These are phyloP conservation scores for Talaromyces nanjingensis DNA, from an alignment of 495 filamentous ascomycete genomes.

Conservation along the genomic window DNA sequence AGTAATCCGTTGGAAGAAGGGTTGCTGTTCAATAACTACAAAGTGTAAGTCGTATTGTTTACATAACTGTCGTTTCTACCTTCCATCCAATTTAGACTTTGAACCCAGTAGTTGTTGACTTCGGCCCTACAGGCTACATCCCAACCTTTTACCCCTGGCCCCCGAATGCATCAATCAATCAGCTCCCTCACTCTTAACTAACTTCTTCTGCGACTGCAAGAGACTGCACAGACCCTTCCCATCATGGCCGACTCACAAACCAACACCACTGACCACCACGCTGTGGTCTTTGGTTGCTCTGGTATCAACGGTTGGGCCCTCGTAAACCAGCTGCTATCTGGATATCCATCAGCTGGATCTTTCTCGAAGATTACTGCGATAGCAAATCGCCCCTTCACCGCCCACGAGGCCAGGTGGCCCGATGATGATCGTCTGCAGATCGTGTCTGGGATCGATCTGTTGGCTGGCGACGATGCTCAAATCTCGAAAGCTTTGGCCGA, in stretches of 20 bases:
- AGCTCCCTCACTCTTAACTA: not conserved
- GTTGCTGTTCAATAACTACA: not conserved
- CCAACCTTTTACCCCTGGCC: not conserved
- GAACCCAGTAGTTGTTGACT: not conserved
- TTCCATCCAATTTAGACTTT: not conserved
- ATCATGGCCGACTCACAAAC: not conserved
- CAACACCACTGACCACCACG: constrained; percentile 8
- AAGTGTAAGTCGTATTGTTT: not conserved
- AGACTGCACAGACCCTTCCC: not conserved
- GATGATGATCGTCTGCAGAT: constrained; percentile 31
- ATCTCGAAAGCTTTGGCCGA: constrained; percentile 24
- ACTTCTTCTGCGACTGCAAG: not conserved
- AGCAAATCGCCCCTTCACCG: constrained; percentile 32
- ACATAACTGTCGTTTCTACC: not conserved
- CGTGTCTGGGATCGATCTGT: constrained; percentile 34
- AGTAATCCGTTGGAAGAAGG: not conserved
- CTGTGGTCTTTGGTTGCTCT: constrained; percentile 17
- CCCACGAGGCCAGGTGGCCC: constrained; percentile 34
- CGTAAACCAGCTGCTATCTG: constrained; percentile 32
- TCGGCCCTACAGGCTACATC: not conserved
- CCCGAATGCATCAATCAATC: not conserved
- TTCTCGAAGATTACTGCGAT: constrained; percentile 38
- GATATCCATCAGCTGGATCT: constrained; percentile 29
- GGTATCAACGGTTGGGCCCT: constrained; percentile 46
- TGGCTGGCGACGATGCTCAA: constrained; percentile 14